Evolutionary conservation across 345 rosid genomes (phyloP).

Genomic region (Pistacia integerrima): DNA sequence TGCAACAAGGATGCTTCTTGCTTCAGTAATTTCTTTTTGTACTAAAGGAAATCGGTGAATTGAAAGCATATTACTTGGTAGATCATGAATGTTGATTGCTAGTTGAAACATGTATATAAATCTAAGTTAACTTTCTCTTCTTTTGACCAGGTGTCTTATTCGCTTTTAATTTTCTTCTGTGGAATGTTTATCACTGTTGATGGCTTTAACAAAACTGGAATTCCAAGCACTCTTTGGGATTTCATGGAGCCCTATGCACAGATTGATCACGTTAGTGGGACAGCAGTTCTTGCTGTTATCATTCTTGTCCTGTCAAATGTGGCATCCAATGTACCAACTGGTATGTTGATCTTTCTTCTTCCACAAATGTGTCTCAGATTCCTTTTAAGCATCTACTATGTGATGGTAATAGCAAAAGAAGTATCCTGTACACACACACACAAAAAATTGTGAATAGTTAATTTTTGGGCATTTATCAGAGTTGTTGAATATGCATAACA

Average conservation of each 20-base stretch:
- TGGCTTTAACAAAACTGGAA: conserved; percentile 86
- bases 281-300: conserved; percentile 60
- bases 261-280: conserved; percentile 49
- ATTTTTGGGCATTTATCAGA: too few relatives aligned
- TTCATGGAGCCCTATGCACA: conserved; percentile 72
- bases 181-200: conserved; percentile 87
- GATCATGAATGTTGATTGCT: background rate
- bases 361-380: background rate
- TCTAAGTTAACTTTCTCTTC: background rate
- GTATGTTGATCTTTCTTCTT: conserved; percentile 30
- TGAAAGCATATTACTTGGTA: background rate
- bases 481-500: too few relatives aligned
- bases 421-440: background rate
- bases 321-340: conserved; percentile 91
- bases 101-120: background rate
- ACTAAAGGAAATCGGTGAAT: background rate
- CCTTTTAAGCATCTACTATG: too few relatives aligned
- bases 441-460: too few relatives aligned
- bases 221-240: conserved; percentile 77
- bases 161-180: conserved; percentile 78
- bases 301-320: conserved; percentile 70
- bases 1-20: background rate
- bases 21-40: background rate
- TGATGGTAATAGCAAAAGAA: too few relatives aligned
- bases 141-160: conserved; percentile 68